phyloP scores from a whole-genome alignment of 352 stramenopile genomes.

The Blastocystis sp. region DNA sequence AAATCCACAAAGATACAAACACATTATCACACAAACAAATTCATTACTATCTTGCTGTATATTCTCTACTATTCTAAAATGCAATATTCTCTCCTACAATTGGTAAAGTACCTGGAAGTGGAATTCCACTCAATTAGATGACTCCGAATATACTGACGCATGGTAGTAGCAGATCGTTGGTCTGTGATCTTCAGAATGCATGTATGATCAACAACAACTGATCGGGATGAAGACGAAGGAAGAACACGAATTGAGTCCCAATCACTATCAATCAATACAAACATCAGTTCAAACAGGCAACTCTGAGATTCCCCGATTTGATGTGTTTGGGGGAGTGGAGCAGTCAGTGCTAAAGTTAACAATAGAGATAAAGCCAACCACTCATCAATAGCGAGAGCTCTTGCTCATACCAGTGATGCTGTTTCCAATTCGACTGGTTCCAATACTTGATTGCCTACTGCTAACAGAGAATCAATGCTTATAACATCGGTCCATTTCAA shows the following conservation, averaged over 20 bases:
- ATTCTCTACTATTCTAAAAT: neutral
- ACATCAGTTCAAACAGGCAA: no score
- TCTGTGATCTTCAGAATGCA: neutral
- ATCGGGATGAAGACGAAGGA: neutral
- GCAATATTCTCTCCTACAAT: neutral
- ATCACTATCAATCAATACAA: neutral
- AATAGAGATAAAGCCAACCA: neutral
- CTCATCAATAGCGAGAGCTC: neutral
- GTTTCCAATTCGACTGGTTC: neutral
- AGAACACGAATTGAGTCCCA: neutral
- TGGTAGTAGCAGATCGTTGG: neutral
- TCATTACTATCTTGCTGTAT: neutral
- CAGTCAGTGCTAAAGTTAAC: neutral
- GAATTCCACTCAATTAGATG: neutral
- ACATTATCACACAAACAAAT: slow-evolving; percentile 9
- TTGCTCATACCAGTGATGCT: neutral
- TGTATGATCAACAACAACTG: neutral
- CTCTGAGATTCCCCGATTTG: no score
- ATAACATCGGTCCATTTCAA: neutral
- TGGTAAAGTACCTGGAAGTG: neutral
- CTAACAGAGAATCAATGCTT: neutral
- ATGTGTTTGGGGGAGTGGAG: neutral
- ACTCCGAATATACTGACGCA: neutral
- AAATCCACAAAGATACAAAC: slow-evolving; percentile 1
- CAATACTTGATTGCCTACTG: neutral